Base-by-base conservation (phyloP, 306 rosid species). In the Alnus glutinosa region DNA sequence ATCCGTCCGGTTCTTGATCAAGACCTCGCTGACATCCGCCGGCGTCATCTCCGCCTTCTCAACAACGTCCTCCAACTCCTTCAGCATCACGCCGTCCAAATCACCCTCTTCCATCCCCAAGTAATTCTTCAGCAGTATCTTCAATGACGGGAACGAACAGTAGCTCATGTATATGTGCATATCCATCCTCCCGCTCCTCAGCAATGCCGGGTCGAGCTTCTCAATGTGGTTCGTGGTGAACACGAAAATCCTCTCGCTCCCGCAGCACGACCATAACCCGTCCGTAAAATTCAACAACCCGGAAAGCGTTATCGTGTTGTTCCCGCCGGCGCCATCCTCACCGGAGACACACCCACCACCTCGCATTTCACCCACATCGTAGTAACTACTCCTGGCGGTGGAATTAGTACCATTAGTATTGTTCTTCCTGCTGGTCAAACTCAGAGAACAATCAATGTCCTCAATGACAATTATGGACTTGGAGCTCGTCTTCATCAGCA, bases 261-360 rank as follows among this genome's bases (percentile, higher is more conserved):
- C 99, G 46, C 99, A 95, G 12, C 99, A 95, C 1, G 99, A 95
- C 99, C 99, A 95, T 72, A 95, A 83, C 55, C 99, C 99, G 72
- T 95, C 99, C 0, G 98, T 95, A 59, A 95, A 95, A 83, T 95
- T 95, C 82, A 95, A 80, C 73, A 95, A 73, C 30, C 99, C 99
- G 1, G 99, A 95, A 0, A 95, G 97, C 0, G 99, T 95, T 3
- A 93, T 91, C 4, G 97, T 81, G 55, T 44, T 68, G 28, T 88
- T 89, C 18, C 91, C 94, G 58, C 88, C 86, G 2, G 90, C 96
- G 64, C 88, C 86, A 1, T 87, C 94, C 3, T 87, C 97, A 0
- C 83, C 90, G 0, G 79, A 59, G 9, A 78, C 90, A 16, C 75
- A 12, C 2, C 71, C 86, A 14, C 71, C 86, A 14, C 86, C 82